phyloP scores from a whole-genome alignment of 2,329 filamentous ascomycete genomes.

The Exophiala aquamarina region DNA sequence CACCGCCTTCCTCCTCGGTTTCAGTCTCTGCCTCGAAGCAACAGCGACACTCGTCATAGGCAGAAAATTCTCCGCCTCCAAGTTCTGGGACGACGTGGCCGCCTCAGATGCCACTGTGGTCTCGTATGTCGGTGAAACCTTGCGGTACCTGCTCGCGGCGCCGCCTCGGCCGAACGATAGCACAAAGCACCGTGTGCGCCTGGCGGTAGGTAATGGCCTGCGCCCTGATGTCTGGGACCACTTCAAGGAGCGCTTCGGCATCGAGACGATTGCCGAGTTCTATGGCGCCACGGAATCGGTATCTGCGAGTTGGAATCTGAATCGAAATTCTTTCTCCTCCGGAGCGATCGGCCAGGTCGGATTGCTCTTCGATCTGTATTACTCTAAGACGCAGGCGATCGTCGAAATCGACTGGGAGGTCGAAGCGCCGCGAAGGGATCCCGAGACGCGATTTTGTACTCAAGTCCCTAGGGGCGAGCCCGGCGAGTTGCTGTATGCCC shows the following conservation, averaged over 20 bases:
- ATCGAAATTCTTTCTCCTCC: constrained; percentile 68
- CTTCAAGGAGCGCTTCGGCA: constrained; percentile 78
- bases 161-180: constrained; percentile 68
- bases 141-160: constrained; percentile 69
- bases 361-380: constrained; percentile 56
- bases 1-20: constrained; percentile 70
- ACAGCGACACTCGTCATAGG: constrained; percentile 71
- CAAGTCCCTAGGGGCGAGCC: constrained; percentile 59
- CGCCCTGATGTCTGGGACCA: constrained; percentile 81
- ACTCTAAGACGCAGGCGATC: constrained; percentile 55
- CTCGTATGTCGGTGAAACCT: constrained; percentile 77
- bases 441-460: constrained; percentile 67
- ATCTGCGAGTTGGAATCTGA: constrained; percentile 69
- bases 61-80: constrained; percentile 68
- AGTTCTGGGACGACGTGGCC: constrained; percentile 73
- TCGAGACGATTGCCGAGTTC: constrained; percentile 74
- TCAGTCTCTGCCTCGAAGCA: constrained; percentile 58
- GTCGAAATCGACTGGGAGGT: constrained; percentile 71
- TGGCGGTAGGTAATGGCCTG: constrained; percentile 82
- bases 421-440: constrained; percentile 66
- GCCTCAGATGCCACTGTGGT: constrained; percentile 68
- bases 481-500: constrained; percentile 64
- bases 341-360: constrained; percentile 78
- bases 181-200: constrained; percentile 63
- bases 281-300: constrained; percentile 77